A percentile compares a stretch with the other conserved stretches of the same genome.
These are phyloP conservation scores for Coniochaeta pulveracea DNA, from an alignment of 2,329 filamentous ascomycete genomes.

Conservation along the genomic window DNA sequence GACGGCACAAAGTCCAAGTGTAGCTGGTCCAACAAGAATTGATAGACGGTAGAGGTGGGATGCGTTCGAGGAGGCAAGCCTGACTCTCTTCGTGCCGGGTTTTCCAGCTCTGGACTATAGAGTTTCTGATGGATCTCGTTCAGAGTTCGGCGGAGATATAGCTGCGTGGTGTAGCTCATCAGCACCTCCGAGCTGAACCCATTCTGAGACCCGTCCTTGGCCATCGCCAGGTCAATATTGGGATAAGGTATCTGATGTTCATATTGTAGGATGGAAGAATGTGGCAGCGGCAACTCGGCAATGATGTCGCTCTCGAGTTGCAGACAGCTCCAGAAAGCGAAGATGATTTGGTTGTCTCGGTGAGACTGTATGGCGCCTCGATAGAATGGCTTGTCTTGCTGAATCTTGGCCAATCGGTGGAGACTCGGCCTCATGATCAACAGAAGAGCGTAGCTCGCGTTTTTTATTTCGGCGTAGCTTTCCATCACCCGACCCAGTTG, in stretches of 20 bases:
- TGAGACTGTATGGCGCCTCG: slow-evolving; percentile 24
- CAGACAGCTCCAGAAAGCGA: slow-evolving; percentile 88
- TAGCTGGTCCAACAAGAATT: slow-evolving; percentile 22
- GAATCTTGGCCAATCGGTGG: slow-evolving; percentile 32
- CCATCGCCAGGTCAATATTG: slow-evolving; percentile 33
- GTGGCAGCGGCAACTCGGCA: slow-evolving; percentile 63
- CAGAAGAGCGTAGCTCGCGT: slow-evolving; percentile 47
- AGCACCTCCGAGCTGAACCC: slow-evolving; percentile 37
- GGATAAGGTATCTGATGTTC: slow-evolving; percentile 58
- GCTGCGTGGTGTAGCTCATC: slow-evolving; percentile 49
- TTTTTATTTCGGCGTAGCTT: slow-evolving; percentile 56
- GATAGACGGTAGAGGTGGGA: slow-evolving; percentile 33
- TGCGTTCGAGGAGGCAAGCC: slow-evolving; percentile 6
- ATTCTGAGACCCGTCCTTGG: slow-evolving; percentile 27
- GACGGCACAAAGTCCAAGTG: slow-evolving; percentile 32
- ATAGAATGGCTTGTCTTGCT: slow-evolving; percentile 15
- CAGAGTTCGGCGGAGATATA: slow-evolving; percentile 52
- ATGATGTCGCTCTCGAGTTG: slow-evolving; percentile 92
- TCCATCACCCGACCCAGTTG: slow-evolving; percentile 80
- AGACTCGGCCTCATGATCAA: slow-evolving; percentile 63
- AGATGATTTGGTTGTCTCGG: slow-evolving; percentile 52
- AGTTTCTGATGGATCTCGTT: slow-evolving; percentile 51
- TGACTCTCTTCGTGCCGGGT: slow-evolving; percentile 9
- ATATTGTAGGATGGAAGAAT: slow-evolving; percentile 49
- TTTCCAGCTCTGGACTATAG: slow-evolving; percentile 30